Base-by-base conservation (phyloP, 2,329 filamentous ascomycete genomes). In the Sclerotinia minor region DNA sequence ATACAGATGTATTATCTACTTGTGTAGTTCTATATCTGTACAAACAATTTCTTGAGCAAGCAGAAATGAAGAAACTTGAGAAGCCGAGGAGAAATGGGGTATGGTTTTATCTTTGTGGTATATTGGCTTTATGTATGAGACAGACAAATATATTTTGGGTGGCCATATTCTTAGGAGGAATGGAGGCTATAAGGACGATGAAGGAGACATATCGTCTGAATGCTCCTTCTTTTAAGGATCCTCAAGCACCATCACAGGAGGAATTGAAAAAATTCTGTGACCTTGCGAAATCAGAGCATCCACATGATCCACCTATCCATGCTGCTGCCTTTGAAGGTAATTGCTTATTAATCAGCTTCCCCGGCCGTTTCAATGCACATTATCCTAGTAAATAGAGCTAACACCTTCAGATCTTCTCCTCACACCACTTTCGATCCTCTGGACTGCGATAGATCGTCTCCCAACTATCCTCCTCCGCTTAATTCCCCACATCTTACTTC, bases 131-230 rank as follows among this genome's bases (percentile, higher is more conserved):
- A 26, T 80, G 85, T 2, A 95, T 97, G 82, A 85, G 95, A 32
- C 95, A 99, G 78, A 99, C 95, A 0, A 99, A 99, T 75, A 90
- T 98, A 67, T 97, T 99, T 77, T 99, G 95, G 95, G 89, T 94
- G 0, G 89, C 92, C 0, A 82, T 94, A 0, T 92, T 91, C 74
- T 86, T 92, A 74, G 90, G 90, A 26, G 88, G 84, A 7, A 69
- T 87, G 53, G 84, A 89, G 76, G 79, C 80, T 54, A 78, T 87
- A 2, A 82, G 84, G 72, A 82, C 79, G 24, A 79, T 86, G 69
- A 85, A 83, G 74, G 19, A 15, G 7, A 60, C 29, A n/a, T 2
- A 49, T 19, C 13, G 3, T 24, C 26, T 32, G 17, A 32, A 26
- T 15, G 21, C 21, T 35, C 29, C 44, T 5, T 49, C 26, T n/a